Percentiles rank a stretch among this genome's conserved stretches.
Evolutionary conservation across 2,329 filamentous ascomycete genomes (phyloP).

Genomic region (Penicillium griseofulvum): DNA sequence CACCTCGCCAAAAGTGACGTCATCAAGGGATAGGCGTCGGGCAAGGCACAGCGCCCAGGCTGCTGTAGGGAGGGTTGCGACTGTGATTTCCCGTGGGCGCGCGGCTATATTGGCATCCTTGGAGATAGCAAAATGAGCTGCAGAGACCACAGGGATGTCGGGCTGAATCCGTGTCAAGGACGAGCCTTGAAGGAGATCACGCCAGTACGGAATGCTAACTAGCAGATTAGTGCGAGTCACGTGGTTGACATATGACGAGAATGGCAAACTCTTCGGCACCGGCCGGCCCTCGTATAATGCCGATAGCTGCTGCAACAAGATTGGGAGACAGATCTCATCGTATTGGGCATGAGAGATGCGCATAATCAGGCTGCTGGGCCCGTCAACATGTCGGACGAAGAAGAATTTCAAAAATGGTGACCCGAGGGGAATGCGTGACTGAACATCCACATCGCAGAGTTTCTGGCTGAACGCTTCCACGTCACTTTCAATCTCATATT

Average conservation of each 20-base stretch:
- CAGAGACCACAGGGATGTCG: conserved; percentile 1
- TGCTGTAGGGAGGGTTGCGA: conserved; percentile 58
- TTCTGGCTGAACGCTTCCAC: conserved; percentile 48
- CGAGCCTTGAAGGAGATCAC: conserved; percentile 52
- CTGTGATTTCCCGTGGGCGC: conserved; percentile 53
- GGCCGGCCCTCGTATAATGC: conserved; percentile 42
- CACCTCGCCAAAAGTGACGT: conserved; percentile 61
- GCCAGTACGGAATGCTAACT: conserved; percentile 49
- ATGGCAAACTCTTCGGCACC: conserved; percentile 32
- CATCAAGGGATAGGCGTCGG: conserved; percentile 44
- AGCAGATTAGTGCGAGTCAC: conserved; percentile 26
- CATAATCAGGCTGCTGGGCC: conserved; percentile 39
- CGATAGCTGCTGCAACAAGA: conserved; percentile 56
- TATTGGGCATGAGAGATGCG: conserved; percentile 64
- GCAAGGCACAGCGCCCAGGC: conserved; percentile 60
- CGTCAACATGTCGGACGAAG: conserved; percentile 34
- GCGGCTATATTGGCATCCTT: conserved; percentile 38
- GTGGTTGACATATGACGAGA: conserved; percentile 37
- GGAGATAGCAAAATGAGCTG: conserved; percentile 8
- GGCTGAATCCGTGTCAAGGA: conserved; percentile 36
- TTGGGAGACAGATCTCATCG: conserved; percentile 61
- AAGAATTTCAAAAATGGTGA: conserved; percentile 57
- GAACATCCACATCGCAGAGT: conserved; percentile 52
- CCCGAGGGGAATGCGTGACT: conserved; percentile 53
- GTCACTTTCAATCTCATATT: conserved; percentile 48